Conservation (phyloP, 2,329 filamentous ascomycete genomes). For the Colletotrichum spaethianum region DNA sequence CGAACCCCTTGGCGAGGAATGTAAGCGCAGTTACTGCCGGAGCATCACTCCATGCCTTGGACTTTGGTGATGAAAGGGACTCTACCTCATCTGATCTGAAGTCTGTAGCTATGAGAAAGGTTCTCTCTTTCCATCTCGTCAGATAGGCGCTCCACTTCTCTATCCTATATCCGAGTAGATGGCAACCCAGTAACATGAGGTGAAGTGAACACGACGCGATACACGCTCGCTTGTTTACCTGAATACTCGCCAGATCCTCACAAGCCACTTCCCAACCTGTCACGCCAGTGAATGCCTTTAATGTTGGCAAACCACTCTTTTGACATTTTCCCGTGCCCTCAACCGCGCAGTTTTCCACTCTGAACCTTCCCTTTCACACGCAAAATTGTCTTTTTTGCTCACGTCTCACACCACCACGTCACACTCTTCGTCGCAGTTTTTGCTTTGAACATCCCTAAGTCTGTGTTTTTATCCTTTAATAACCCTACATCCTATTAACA, state of each 20-base stretch:
- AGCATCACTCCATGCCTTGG: neutral
- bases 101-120: neutral
- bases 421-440: neutral
- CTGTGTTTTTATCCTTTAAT: neutral
- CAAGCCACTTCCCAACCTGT: neutral
- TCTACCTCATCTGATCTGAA: neutral
- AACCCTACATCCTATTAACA: neutral
- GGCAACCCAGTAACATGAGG: neutral
- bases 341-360: neutral
- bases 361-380: neutral
- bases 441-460: neutral
- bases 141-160: neutral
- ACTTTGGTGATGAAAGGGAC: neutral
- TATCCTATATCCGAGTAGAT: neutral
- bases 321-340: neutral
- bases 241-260: neutral
- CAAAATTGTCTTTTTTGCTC: neutral
- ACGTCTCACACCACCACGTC: neutral
- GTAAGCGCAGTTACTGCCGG: neutral
- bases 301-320: no score
- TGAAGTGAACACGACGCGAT: neutral
- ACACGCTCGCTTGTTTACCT: neutral
- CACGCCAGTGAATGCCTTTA: neutral
- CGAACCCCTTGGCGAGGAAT: neutral
- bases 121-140: neutral